These are phyloP conservation scores for Boletus rubroflammeus DNA, from an alignment of 768 basidiomycete genomes.

Conservation along the genomic window DNA sequence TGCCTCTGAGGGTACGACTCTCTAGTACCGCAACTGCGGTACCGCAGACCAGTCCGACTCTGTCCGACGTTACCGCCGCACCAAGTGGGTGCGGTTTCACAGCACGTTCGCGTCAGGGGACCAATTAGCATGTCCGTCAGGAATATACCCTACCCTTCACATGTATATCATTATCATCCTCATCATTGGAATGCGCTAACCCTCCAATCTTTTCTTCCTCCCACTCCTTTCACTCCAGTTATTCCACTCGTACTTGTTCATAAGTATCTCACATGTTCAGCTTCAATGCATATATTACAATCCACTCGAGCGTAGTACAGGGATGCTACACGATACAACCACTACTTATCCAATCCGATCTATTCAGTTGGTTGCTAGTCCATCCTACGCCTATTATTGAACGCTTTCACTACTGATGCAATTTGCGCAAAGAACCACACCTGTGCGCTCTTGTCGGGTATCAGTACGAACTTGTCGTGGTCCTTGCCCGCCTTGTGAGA, in stretches of 20 bases:
- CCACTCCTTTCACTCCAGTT: conserved; percentile 18
- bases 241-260: conserved; percentile 27
- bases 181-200: conserved; percentile 15
- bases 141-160: conserved; percentile 28
- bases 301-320: conserved; percentile 21
- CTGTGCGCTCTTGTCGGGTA: conserved; percentile 71
- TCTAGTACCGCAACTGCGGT: conserved; percentile 53
- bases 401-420: conserved; percentile 70
- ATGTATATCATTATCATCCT: conserved; percentile 16
- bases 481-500: conserved; percentile 75
- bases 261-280: conserved; percentile 17
- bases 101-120: conserved; percentile 17
- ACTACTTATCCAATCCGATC: conserved; percentile 11
- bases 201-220: conserved; percentile 12
- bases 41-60: conserved; percentile 36
- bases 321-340: conserved; percentile 23
- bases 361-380: conserved; percentile 36
- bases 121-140: conserved; percentile 18
- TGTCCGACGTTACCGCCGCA: conserved; percentile 39
- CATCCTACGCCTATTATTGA: conserved; percentile 73
- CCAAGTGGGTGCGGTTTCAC: conserved; percentile 25
- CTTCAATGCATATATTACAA: conserved; percentile 28
- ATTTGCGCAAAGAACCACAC: conserved; percentile 80
- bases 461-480: conserved; percentile 71
- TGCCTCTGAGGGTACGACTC: conserved; percentile 49